These are phyloP conservation scores for Capsella bursapastoris DNA, from an alignment of 345 rosid species.

Conservation along the genomic window DNA sequence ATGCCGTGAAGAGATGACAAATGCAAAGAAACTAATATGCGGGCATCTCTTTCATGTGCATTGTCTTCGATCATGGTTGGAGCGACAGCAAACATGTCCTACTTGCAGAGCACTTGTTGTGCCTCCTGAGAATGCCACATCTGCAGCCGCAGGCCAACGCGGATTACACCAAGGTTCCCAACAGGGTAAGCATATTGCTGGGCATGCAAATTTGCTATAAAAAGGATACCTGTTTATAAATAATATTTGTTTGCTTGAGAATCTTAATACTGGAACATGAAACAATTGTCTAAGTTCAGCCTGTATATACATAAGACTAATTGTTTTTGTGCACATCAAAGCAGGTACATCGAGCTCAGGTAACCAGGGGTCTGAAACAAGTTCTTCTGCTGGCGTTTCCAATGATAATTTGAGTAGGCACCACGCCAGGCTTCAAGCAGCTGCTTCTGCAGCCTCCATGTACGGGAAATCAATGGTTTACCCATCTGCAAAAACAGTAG, in stretches of 20 bases:
- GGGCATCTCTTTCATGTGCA: slow-evolving; percentile 98
- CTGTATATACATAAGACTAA: background rate
- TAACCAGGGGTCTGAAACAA: slow-evolving; percentile 44
- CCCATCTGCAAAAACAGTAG: slow-evolving; percentile 76
- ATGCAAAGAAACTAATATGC: slow-evolving; percentile 87
- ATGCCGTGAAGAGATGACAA: slow-evolving; percentile 98
- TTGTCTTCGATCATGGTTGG: slow-evolving; percentile 98
- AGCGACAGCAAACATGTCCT: slow-evolving; percentile 97
- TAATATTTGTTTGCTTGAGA: background rate
- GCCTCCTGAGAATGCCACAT: slow-evolving; percentile 76
- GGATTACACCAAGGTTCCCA: slow-evolving; percentile 60
- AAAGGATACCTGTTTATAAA: background rate
- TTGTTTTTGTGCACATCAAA: slow-evolving; percentile 45
- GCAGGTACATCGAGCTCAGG: slow-evolving; percentile 52
- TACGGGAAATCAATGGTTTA: slow-evolving; percentile 88
- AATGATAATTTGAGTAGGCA: slow-evolving; percentile 60
- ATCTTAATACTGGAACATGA: background rate
- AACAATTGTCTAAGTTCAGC: slow-evolving; percentile 14
- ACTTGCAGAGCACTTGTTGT: slow-evolving; percentile 96
- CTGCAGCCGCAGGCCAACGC: slow-evolving; percentile 60
- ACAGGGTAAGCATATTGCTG: slow-evolving; percentile 52
- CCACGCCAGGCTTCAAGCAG: slow-evolving; percentile 89
- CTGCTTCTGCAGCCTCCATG: slow-evolving; percentile 85
- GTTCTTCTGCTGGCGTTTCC: slow-evolving; percentile 48
- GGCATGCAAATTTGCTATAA: background rate